phyloP scores from a whole-genome alignment of 2,329 filamentous ascomycete genomes.

The Epichloe gansuensis region DNA sequence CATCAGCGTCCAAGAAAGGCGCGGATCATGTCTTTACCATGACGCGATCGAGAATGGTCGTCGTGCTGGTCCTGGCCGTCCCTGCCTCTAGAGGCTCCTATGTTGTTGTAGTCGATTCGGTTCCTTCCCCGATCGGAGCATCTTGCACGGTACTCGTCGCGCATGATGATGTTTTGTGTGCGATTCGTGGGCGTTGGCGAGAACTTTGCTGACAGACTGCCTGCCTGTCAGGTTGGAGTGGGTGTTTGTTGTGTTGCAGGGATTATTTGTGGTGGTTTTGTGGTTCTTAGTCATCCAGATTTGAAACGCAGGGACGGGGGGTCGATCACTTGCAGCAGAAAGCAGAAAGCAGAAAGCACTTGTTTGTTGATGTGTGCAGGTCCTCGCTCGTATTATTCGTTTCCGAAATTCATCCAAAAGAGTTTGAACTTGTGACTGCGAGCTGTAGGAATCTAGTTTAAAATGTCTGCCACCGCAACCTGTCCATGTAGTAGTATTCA shows the following conservation, averaged over 20 bases:
- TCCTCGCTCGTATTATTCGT: too few relatives aligned
- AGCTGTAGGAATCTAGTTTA: too few relatives aligned
- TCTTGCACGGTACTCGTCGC: slow-evolving; percentile 26
- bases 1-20: slow-evolving; percentile 15
- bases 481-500: too few relatives aligned
- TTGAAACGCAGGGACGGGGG: not conserved
- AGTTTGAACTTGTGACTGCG: too few relatives aligned
- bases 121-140: slow-evolving; percentile 17
- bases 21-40: slow-evolving; percentile 34
- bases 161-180: slow-evolving; percentile 24
- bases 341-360: too few relatives aligned
- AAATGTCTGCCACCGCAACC: too few relatives aligned
- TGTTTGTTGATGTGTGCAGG: too few relatives aligned
- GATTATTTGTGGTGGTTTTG: too few relatives aligned
- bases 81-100: slow-evolving; percentile 7
- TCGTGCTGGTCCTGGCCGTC: slow-evolving; percentile 18
- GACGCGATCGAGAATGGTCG: slow-evolving; percentile 33
- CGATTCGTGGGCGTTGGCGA: not conserved
- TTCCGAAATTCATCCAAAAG: too few relatives aligned
- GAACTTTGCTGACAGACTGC: not conserved
- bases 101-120: slow-evolving; percentile 5
- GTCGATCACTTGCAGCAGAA: too few relatives aligned
- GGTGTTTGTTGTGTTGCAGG: too few relatives aligned
- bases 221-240: too few relatives aligned
- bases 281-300: not conserved